Conservation (phyloP, 1,284 basidiomycete species). For the Singerocomus inundabilis region DNA sequence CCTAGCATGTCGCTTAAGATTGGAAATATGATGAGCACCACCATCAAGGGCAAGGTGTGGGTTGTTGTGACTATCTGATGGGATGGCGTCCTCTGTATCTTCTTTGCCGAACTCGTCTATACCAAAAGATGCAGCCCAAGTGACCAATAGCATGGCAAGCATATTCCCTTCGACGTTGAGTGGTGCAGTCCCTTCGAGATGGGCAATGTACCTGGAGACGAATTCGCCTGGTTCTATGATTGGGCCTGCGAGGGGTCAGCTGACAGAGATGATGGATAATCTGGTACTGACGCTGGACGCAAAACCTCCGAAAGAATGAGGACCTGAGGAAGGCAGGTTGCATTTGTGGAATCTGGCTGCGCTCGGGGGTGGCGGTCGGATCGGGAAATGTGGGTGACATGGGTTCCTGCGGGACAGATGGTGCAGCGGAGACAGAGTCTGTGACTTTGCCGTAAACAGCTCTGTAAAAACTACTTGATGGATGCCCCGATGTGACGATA, state of each 20-base stretch:
- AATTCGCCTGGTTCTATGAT: conserved; percentile 77
- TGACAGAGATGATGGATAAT: conserved; percentile 5
- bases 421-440: conserved; percentile 39
- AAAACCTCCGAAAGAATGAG: conserved; percentile 78
- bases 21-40: conserved; percentile 16
- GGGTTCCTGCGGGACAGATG: conserved; percentile 36
- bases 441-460: conserved; percentile 60
- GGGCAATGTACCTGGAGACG: conserved; percentile 60
- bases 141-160: conserved; percentile 68
- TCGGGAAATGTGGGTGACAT: conserved; percentile 29
- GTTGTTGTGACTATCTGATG: conserved; percentile 24
- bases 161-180: conserved; percentile 61
- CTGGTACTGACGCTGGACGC: conserved; percentile 67
- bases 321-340: conserved; percentile 79
- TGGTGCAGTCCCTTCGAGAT: conserved; percentile 54
- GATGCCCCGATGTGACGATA: conserved; percentile 3
- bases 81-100: conserved; percentile 2
- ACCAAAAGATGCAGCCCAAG: conserved; percentile 86
- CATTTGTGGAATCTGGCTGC: conserved; percentile 63
- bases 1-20: conserved; percentile 20
- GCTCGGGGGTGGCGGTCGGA: neutral
- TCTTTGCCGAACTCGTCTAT: conserved; percentile 67
- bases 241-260: conserved; percentile 47
- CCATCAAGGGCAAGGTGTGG: conserved; percentile 14
- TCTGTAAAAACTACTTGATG: conserved; percentile 31